Evolutionary conservation across 2,329 filamentous ascomycete species (phyloP), one percentile per base, ranked within the genome.

Genomic region (Aspergillus quadricinctus): DNA sequence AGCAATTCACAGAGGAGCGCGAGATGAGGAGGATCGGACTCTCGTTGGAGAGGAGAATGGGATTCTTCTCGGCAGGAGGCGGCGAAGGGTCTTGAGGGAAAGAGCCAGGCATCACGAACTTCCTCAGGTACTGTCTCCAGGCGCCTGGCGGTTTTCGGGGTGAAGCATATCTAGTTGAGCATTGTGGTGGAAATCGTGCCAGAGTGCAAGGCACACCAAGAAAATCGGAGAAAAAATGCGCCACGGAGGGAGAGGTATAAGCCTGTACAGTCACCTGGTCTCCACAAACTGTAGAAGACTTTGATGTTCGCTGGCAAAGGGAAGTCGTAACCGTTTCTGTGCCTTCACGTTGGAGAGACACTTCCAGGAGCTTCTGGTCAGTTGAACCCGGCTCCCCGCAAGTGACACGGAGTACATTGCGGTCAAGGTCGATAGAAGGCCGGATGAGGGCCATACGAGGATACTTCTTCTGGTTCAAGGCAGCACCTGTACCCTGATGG

Each of bases 11-110:
- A 63, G 92, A 97, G 9, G 89, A 86, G 53, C 85, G 82, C 21
- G 90, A 91, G 55, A 97, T 87, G 49, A 90, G 83, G 0, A 99
- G 81, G 48, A 99, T 95, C 0, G 94, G 93, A 53, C 91, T 96
- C 73, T 97, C 94, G 70, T 99, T 99, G 25, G 92, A 89, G 3
- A 99, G 78, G 0, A 94, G 77, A 35, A 97, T 92, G 3, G 86
- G 69, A 48, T 62, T 66, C 17, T 57, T 59, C 65, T 65, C 85
- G 78, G 27, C 81, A 80, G 80, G 83, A 19, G 81, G 80, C 1
- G 80, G 77, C 43, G 29, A 61, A n/a, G 67, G 57, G 59, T 72
- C 70, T 62, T 65, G 61, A 1, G 82, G 83, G 59, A 83, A 86
- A 21, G 80, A 77, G 3, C 81, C 81, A 8, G 83, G 82, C 66